Base-by-base conservation (phyloP, 306 rosid genomes). In the Echinosophora koreensis region DNA sequence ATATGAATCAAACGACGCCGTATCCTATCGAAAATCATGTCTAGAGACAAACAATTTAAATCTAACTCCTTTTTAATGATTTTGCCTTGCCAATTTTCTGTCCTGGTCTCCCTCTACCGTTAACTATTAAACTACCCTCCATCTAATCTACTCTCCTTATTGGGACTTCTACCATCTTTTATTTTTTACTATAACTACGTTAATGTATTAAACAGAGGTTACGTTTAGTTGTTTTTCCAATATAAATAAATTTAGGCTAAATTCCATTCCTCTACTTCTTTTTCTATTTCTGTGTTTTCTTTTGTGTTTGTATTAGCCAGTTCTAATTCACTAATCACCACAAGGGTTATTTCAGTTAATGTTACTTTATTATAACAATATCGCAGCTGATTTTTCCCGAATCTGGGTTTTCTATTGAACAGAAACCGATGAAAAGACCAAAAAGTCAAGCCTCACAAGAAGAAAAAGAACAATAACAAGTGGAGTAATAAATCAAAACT, bases 321-420 rank as follows among this genome's bases (percentile, higher is more conserved):
- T 71, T 80, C 69, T 41, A 42, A 64, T 73, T 32, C 73, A 17
- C 34, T 6, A 1, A 32, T 41, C 47, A 35, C 47, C 57, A 47
- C 16, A 52, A 27, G 37, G 4, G 38, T 8, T 57, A 49, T 52
- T 64, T 71, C 44, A 77, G 35, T 68, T 71, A 50, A 17, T 54
- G 66, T 59, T 32, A 72, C 50, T 51, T 11, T 5, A 68, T 35
- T 59, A 37, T 22, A 68, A 56, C 55, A 22, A 12, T 2, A 35
- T 22, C 7, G n/a, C 80, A 56, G 5, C 68, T 12, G 37, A 8
- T 39, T 46, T 57, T 57, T 67, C 57, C 84, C 69, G 4, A 66
- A 42, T 58, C 35, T 3, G 38, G 42, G 6, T 10, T 56, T 8
- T 39, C 28, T 41, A 27, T 18, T 59, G 18, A 35, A 77, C 5